These are phyloP conservation scores for Aschersonia sp. DNA, from an alignment of 2,329 filamentous ascomycete genomes.

Conservation along the genomic window DNA sequence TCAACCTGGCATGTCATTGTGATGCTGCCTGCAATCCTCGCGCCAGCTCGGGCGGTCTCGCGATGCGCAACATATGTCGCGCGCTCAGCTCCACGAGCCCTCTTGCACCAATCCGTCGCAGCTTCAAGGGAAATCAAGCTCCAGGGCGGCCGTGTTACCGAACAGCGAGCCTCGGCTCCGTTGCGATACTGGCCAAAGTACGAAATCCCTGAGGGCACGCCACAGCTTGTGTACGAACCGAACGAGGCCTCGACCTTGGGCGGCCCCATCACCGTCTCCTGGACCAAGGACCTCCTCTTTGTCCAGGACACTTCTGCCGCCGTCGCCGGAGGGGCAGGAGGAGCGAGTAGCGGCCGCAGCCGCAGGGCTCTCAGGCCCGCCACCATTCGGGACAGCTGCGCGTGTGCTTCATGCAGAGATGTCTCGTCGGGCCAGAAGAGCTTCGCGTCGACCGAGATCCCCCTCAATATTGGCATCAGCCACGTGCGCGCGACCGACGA, in stretches of 20 bases:
- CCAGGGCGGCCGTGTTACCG: background rate
- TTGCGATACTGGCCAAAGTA: constrained; percentile 5
- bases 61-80: background rate
- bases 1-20: background rate
- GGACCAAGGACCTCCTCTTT: constrained; percentile 12
- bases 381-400: constrained; percentile 38
- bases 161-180: background rate
- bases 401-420: constrained; percentile 37
- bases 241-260: background rate
- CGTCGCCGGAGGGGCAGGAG: constrained; percentile 2
- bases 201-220: constrained; percentile 5
- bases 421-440: constrained; percentile 45
- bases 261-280: constrained; percentile 11
- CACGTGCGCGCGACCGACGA: constrained; percentile 16
- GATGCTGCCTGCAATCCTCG: background rate
- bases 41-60: background rate
- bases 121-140: background rate
- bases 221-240: constrained; percentile 4
- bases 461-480: constrained; percentile 16
- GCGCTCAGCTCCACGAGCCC: background rate
- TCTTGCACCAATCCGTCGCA: background rate
- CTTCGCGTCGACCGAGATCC: constrained; percentile 28
- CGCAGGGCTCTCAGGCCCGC: constrained; percentile 10
- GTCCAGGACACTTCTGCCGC: constrained; percentile 10
- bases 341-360: background rate